Percentiles rank a stretch among this genome's conserved stretches.
phyloP scores from a whole-genome alignment of 169 alveolate genomes.

The Babesia ovis region DNA sequence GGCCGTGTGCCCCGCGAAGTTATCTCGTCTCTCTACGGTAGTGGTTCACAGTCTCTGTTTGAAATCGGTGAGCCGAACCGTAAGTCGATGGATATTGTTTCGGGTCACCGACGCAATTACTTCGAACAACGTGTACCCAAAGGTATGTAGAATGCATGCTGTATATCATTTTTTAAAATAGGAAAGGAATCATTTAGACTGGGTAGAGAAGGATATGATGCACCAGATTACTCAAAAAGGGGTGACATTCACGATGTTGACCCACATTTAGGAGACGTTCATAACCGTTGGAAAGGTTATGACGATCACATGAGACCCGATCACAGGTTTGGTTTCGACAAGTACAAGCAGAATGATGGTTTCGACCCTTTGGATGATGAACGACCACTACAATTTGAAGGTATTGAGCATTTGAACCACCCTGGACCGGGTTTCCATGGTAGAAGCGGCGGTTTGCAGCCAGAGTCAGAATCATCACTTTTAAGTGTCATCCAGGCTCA shows the following conservation, averaged over 20 bases:
- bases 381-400: neutral
- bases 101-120: conserved; percentile 31
- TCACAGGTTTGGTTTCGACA: conserved; percentile 3
- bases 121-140: conserved; percentile 32
- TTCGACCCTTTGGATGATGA: neutral
- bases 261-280: neutral
- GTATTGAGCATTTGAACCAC: conserved; percentile 6
- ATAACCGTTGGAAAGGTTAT: conserved; percentile 6
- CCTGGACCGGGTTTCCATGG: neutral
- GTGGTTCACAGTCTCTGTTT: conserved; percentile 7
- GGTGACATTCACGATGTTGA: conserved; percentile 9
- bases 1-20: conserved; percentile 12
- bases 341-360: neutral
- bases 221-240: conserved; percentile 1
- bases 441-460: neutral
- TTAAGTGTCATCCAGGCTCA: neutral
- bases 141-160: neutral
- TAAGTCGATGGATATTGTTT: conserved; percentile 7
- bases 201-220: conserved; percentile 19
- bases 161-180: neutral
- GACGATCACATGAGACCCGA: neutral
- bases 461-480: neutral
- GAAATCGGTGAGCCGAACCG: conserved; percentile 18
- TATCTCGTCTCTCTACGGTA: neutral
- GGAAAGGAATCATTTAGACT: conserved; percentile 13